Conservation (phyloP, 129 eudicot species). For the Escallonia rubra region DNA sequence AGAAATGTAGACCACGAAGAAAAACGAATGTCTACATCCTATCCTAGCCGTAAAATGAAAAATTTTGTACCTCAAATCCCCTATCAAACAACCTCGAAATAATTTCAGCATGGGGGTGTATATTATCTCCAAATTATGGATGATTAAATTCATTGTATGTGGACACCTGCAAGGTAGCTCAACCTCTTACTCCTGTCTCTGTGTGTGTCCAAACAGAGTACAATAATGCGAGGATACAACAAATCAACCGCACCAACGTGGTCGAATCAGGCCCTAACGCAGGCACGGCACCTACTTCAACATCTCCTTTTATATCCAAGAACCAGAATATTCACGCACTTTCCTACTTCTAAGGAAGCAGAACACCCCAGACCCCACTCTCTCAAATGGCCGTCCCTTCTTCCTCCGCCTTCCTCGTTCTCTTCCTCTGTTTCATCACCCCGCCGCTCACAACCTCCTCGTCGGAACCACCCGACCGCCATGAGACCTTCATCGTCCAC, state of each 20-base stretch:
- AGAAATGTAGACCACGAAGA: too few relatives aligned
- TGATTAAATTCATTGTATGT: neutral
- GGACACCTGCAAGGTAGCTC: neutral
- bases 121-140: too few relatives aligned
- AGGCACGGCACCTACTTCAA: conserved; percentile 1
- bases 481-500: conserved; percentile 65
- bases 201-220: too few relatives aligned
- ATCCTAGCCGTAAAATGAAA: too few relatives aligned
- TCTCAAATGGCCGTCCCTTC: conserved; percentile 12
- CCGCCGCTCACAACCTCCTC: conserved; percentile 9
- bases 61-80: too few relatives aligned
- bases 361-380: neutral
- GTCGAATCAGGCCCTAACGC: conserved; percentile 7
- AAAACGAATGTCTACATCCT: too few relatives aligned
- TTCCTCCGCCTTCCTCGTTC: conserved; percentile 5
- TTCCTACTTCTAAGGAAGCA: conserved; percentile 9
- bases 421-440: conserved; percentile 11
- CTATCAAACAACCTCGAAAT: too few relatives aligned
- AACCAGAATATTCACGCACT: neutral
- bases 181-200: too few relatives aligned
- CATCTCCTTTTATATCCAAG: neutral
- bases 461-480: conserved; percentile 16
- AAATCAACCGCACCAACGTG: conserved; percentile 17
- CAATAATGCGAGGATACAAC: neutral
- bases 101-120: too few relatives aligned